Evolutionary conservation across 2,329 filamentous ascomycete species (phyloP).

Genomic region (Hypoxylon sp.): DNA sequence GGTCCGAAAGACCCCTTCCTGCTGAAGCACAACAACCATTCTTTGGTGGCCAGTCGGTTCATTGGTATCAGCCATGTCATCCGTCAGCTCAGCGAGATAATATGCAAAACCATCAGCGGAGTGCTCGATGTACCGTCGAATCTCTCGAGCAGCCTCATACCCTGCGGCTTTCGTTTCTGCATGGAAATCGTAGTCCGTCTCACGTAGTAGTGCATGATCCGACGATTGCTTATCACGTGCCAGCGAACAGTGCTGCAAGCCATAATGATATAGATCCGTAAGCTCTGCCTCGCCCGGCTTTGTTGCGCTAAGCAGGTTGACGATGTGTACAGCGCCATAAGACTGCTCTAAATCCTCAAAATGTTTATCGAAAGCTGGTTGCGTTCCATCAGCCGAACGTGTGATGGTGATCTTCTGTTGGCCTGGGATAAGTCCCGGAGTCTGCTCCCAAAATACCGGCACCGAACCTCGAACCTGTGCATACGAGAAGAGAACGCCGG

Average conservation of each 20-base stretch:
- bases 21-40: conserved; percentile 81
- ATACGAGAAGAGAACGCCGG: conserved; percentile 87
- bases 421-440: conserved; percentile 85
- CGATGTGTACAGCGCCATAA: conserved; percentile 91
- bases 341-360: conserved; percentile 87
- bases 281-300: conserved; percentile 90
- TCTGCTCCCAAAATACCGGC: conserved; percentile 97
- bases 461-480: conserved; percentile 93
- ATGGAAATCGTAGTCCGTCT: conserved; percentile 96
- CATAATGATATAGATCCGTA: conserved; percentile 81
- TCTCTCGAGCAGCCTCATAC: conserved; percentile 90
- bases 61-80: conserved; percentile 62
- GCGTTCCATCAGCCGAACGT: conserved; percentile 87
- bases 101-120: conserved; percentile 94
- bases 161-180: conserved; percentile 90
- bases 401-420: conserved; percentile 96
- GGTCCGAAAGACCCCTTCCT: conserved; percentile 94
- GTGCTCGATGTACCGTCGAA: conserved; percentile 80
- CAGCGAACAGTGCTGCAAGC: conserved; percentile 80
- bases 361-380: conserved; percentile 95
- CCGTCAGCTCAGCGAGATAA: conserved; percentile 81
- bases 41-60: conserved; percentile 56
- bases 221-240: conserved; percentile 69
- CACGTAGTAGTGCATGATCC: conserved; percentile 80
- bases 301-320: conserved; percentile 92